Evolutionary conservation across 306 rosid genomes (phyloP), one percentile per base, ranked within the genome.

Genomic region (Ormosia semicastrata): DNA sequence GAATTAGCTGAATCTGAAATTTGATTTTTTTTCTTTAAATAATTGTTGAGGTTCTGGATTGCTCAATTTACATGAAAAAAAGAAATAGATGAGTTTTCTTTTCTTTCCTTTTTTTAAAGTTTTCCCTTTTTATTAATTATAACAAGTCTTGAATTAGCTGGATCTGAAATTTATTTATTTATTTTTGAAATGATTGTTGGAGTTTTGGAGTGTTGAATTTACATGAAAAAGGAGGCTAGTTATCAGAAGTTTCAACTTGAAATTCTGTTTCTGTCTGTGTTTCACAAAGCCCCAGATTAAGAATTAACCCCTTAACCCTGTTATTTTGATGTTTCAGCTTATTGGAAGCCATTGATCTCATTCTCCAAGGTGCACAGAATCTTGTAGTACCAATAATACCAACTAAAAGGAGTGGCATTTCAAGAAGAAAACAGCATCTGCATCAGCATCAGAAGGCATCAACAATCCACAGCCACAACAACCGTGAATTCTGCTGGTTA

Each of bases 341-440:
- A 52, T 64, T 80, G 72, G 96, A 94, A 30, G 99, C 98, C 57
- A 92, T 95, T 83, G 97, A 93, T 90, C 83, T 92, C 30, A 94
- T 95, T 33, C 92, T 95, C 10, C 72, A 93, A 77, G 99, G 99
- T 58, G 91, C 95, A 47, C 98, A 95, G 70, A 93, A 93, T 85
- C 85, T 95, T 37, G 94, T 93, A 13, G 93, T 93, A 5, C 98
- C 98, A 66, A 84, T 84, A 53, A 80, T 90, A 65, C 84, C 77
- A 67, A 81, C 90, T 29, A 89, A 82, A 76, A 74, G 56, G 17
- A 83, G 83, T 82, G 79, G 80, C 68, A 67, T 58, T 73, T 82
- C 95, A 49, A 91, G 94, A 81, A 95, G 97, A 86, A 95, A 92
- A 80, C 93, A 89, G 79, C 87, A 43, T 36, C 93, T 81, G 81